phyloP scores from a whole-genome alignment of 495 filamentous ascomycete genomes.

The Oleoguttula mirabilis region DNA sequence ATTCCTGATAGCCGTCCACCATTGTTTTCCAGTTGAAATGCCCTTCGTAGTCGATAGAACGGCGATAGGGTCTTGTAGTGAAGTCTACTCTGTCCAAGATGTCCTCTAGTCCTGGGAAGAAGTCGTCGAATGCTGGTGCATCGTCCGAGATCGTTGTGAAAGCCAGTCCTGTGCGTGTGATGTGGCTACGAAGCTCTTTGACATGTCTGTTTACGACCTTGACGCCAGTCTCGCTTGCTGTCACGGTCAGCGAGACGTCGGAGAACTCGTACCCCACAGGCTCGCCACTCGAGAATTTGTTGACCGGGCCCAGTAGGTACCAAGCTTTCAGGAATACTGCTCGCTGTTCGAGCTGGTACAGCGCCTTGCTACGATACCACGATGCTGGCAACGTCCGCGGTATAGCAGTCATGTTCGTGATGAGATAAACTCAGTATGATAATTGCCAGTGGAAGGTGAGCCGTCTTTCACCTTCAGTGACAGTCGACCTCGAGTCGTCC shows the following conservation, averaged over 20 bases:
- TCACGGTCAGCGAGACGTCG: slow-evolving; percentile 34
- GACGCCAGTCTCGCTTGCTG: slow-evolving; percentile 32
- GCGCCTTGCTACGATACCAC: slow-evolving; percentile 31
- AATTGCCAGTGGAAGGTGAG: too few species aligned
- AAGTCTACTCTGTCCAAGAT: slow-evolving; percentile 44
- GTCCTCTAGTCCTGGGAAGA: slow-evolving; percentile 43
- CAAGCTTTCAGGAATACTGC: slow-evolving; percentile 48
- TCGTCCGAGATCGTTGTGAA: slow-evolving; percentile 42
- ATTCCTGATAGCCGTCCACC: slow-evolving; percentile 54
- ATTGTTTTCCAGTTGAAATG: slow-evolving; percentile 56
- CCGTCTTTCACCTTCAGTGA: too few species aligned
- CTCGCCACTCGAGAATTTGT: slow-evolving; percentile 38
- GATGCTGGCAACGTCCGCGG: slow-evolving; percentile 31
- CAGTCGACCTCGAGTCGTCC: too few species aligned
- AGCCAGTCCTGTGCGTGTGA: slow-evolving; percentile 43
- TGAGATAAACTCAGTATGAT: too few species aligned
- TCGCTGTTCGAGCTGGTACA: slow-evolving; percentile 41
- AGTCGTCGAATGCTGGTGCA: slow-evolving; percentile 43
- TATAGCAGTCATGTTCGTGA: slow-evolving; percentile 6
- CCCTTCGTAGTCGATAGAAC: slow-evolving; percentile 46
- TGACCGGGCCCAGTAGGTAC: slow-evolving; percentile 52
- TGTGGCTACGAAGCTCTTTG: slow-evolving; percentile 31
- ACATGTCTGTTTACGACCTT: slow-evolving; percentile 13
- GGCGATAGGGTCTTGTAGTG: slow-evolving; percentile 42
- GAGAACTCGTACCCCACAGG: slow-evolving; percentile 44